Percentiles rank a stretch among this genome's conserved stretches.
Evolutionary conservation across 2,329 filamentous ascomycete species (phyloP).

Genomic region (Colletotrichum sp.): DNA sequence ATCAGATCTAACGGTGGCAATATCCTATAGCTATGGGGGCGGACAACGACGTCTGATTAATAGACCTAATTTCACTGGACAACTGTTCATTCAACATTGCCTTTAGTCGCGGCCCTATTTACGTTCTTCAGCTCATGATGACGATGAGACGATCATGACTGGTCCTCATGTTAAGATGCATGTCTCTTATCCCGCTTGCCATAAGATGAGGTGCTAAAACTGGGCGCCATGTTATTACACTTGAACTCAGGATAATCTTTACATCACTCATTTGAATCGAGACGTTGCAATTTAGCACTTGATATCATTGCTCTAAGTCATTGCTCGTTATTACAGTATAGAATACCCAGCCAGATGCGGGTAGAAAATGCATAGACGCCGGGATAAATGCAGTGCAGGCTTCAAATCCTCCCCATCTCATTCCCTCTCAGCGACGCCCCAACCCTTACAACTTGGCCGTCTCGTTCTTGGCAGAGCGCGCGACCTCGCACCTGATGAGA

Average conservation of each 20-base stretch:
- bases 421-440: not conserved
- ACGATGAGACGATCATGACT: not conserved
- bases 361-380: conserved; percentile 5
- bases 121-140: not conserved
- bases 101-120: rapidly evolving
- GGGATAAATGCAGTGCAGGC: not conserved
- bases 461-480: conserved; percentile 46
- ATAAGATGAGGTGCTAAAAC: not conserved
- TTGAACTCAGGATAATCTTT: not conserved
- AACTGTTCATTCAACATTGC: rapidly evolving
- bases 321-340: conserved; percentile 17
- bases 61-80: not conserved
- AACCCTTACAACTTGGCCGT: conserved; percentile 12
- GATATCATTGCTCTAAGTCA: conserved; percentile 1
- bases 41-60: not conserved
- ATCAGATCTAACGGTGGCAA: not conserved
- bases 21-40: not conserved
- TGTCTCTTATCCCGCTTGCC: not conserved
- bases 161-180: not conserved
- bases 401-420: not conserved
- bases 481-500: conserved; percentile 91
- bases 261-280: not conserved
- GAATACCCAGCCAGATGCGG: not conserved
- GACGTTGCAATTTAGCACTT: not conserved
- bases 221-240: not conserved